Base-by-base conservation (phyloP, 2,329 filamentous ascomycete genomes). In the Zasmidium cellare region DNA sequence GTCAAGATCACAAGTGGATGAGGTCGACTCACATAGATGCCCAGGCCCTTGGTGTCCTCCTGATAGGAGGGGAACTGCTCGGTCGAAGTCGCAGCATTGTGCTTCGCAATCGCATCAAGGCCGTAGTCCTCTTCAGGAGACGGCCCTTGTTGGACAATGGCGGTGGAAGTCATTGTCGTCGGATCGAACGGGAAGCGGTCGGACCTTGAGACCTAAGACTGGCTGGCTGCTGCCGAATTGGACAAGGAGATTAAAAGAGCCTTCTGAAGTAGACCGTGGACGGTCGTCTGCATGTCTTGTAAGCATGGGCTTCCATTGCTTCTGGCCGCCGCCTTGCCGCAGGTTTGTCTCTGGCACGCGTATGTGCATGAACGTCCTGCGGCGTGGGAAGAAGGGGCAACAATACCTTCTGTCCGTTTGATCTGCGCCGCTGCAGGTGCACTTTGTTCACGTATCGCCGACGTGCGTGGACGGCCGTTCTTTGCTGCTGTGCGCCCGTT, bases 51-150 rank as follows among this genome's bases (percentile, higher is more conserved):
- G 12, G 59, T 53, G 53, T 75, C 71, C 54, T 75, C 74, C 22
- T 62, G 56, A 55, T 65, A 69, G 5, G 57, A 54, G 23, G 67
- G 66, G 46, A 68, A 69, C 38, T 75, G 66, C 65, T 74, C 74
- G 44, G 67, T 70, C 23, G 61, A 61, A 5, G 55, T 56, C 25
- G 69, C 68, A 52, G 68, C 71, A 56, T 59, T 78, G 68, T 77
- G 77, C 65, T 75, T 72, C 47, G 74, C 75, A 60, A 79, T 66
- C 53, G 75, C 75, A 45, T 74, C 72, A 28, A 79, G 68, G 48
- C 72, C 72, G 52, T 73, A 72, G 51, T 71, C 64, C 19, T 70
- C 65, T 44, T 65, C 64, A 18, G 58, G 63, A 45, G 67, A 63
- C 12, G 63, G 61, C 24, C 58, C 62, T 38, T 63, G 65, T 50